Conservation (phyloP, 305 asterid genomes). For the Lippia alba region DNA sequence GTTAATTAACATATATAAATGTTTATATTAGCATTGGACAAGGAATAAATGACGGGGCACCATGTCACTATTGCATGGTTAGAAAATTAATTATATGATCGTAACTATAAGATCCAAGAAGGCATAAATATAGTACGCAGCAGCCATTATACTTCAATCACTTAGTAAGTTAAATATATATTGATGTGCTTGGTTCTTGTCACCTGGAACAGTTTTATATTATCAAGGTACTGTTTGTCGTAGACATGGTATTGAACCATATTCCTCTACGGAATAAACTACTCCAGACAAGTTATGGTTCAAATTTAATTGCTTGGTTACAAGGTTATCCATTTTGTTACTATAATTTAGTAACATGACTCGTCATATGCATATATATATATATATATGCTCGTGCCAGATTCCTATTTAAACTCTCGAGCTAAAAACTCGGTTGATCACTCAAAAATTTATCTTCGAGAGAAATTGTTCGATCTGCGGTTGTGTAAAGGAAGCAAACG, state of each 20-base stretch:
- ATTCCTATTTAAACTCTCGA: too few relatives aligned
- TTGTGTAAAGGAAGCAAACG: too few relatives aligned
- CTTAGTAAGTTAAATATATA: background rate
- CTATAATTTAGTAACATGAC: background rate
- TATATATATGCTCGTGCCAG: too few relatives aligned
- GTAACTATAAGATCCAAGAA: background rate
- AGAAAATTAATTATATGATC: background rate
- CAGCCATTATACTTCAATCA: too few relatives aligned
- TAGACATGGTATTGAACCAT: background rate
- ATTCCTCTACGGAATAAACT: background rate
- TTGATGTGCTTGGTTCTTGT: background rate
- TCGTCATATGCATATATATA: too few relatives aligned
- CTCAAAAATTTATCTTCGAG: too few relatives aligned
- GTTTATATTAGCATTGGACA: background rate
- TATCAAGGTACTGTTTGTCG: background rate
- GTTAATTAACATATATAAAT: too few relatives aligned
- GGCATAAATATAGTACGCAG: too few relatives aligned
- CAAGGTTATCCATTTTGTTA: background rate
- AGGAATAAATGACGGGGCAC: background rate
- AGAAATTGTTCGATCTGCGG: too few relatives aligned
- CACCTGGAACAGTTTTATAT: background rate
- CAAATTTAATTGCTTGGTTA: background rate
- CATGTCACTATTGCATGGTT: background rate
- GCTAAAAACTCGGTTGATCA: too few relatives aligned
- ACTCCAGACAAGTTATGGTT: background rate